phyloP scores from a whole-genome alignment of 2,329 filamentous ascomycete genomes.

The Drechslerella stenobrocha region DNA sequence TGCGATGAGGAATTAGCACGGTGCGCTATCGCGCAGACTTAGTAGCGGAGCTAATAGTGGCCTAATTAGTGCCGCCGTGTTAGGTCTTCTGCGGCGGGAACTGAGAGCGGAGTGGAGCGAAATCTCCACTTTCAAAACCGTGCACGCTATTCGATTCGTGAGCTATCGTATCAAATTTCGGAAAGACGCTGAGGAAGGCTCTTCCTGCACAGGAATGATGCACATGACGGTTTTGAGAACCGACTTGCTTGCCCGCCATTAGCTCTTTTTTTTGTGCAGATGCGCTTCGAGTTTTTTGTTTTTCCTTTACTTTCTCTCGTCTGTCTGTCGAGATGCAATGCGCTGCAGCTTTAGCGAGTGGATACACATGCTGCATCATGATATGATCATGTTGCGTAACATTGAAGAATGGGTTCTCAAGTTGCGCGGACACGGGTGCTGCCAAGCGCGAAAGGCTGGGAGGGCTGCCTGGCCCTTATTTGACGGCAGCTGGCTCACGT shows the following conservation, averaged over 20 bases:
- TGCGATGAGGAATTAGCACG: constrained; percentile 25
- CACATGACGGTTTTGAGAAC: constrained; percentile 37
- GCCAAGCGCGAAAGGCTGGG: constrained; percentile 21
- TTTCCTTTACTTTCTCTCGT: too few species aligned
- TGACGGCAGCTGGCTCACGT: constrained; percentile 21
- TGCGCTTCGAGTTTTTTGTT: constrained; percentile 12
- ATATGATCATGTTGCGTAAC: constrained; percentile 42
- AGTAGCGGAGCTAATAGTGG: not conserved
- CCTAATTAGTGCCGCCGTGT: not conserved
- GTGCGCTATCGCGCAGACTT: constrained; percentile 1
- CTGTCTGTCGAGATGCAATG: constrained; percentile 6
- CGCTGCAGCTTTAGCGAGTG: constrained; percentile 21
- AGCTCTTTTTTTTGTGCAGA: not conserved
- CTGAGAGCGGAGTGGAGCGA: constrained; percentile 24
- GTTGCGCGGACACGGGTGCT: not conserved
- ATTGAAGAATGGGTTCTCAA: constrained; percentile 14
- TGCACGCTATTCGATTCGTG: constrained; percentile 24
- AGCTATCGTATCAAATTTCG: constrained; percentile 14
- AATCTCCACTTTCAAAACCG: constrained; percentile 30
- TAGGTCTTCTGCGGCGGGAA: constrained; percentile 24
- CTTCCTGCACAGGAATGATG: constrained; percentile 16
- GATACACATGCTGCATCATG: constrained; percentile 13
- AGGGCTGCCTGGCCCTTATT: constrained; percentile 12
- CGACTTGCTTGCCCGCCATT: not conserved
- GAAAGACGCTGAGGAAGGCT: constrained; percentile 19